Evolutionary conservation across 306 rosid genomes (phyloP).

Genomic region (Quercus parvula): DNA sequence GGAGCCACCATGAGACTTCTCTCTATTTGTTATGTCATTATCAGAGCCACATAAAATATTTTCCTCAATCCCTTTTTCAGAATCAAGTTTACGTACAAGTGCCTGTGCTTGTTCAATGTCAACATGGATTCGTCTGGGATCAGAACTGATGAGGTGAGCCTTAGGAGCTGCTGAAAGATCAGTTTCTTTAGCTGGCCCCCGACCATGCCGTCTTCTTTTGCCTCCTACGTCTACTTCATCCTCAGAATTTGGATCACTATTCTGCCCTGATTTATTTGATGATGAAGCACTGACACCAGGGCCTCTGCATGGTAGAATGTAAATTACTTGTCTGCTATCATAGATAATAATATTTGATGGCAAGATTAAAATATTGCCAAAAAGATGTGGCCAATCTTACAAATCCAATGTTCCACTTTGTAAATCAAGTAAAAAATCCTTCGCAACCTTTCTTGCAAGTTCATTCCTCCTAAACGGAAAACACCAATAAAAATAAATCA

Average conservation of each 20-base stretch:
- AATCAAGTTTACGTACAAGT: slow-evolving; percentile 81
- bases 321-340: not conserved
- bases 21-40: slow-evolving; percentile 59
- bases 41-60: slow-evolving; percentile 69
- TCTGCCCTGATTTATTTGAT: slow-evolving; percentile 66
- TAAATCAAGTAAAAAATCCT: slow-evolving; percentile 82
- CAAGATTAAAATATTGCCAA: no score
- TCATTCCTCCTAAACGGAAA: slow-evolving; percentile 81
- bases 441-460: slow-evolving; percentile 73
- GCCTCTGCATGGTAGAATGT: slow-evolving; percentile 43
- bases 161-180: slow-evolving; percentile 84
- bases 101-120: slow-evolving; percentile 90
- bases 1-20: slow-evolving; percentile 70
- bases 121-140: slow-evolving; percentile 68
- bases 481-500: not conserved
- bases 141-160: slow-evolving; percentile 79
- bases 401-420: slow-evolving; percentile 81
- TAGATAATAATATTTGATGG: no score
- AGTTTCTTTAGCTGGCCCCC: slow-evolving; percentile 64
- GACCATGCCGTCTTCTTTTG: slow-evolving; percentile 68
- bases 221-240: slow-evolving; percentile 75
- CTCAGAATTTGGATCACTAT: slow-evolving; percentile 85
- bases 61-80: slow-evolving; percentile 80
- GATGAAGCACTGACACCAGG: slow-evolving; percentile 69
- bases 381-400: slow-evolving; percentile 27